Percentiles rank a stretch among this genome's conserved stretches.
phyloP scores from a whole-genome alignment of 208 protist genomes.

The Blastocrithidia nonstop region DNA sequence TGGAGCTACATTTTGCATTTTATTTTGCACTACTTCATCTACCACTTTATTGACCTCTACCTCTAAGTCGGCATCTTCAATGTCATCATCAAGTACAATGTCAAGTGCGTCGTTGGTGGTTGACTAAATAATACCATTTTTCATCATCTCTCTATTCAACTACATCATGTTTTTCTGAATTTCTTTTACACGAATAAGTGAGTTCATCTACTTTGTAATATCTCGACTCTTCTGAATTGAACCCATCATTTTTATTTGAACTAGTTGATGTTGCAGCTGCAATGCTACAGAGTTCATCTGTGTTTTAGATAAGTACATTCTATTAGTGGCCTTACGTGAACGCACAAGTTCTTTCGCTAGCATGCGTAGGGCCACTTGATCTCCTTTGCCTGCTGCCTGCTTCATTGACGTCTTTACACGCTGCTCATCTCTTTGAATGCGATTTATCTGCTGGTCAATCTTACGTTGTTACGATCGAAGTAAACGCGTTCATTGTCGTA shows the following conservation, averaged over 20 bases:
- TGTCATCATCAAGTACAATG: conserved; percentile 58
- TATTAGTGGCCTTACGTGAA: conserved; percentile 55
- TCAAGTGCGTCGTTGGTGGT: conserved; percentile 84
- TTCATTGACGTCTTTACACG: conserved; percentile 73
- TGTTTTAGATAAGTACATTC: conserved; percentile 77
- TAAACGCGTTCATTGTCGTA: conserved; percentile 51
- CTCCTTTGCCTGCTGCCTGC: conserved; percentile 61
- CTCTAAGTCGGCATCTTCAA: conserved; percentile 77
- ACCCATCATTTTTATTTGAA: conserved; percentile 64
- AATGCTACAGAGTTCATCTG: conserved; percentile 84
- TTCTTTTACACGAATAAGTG: conserved; percentile 58
- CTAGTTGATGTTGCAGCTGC: conserved; percentile 75
- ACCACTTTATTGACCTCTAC: conserved; percentile 82
- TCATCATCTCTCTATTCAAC: conserved; percentile 78
- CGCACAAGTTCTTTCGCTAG: conserved; percentile 71
- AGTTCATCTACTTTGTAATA: conserved; percentile 83
- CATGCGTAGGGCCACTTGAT: conserved; percentile 57
- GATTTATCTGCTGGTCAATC: conserved; percentile 61
- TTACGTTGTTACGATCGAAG: conserved; percentile 69
- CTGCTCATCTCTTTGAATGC: conserved; percentile 71
- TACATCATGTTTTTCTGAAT: conserved; percentile 61
- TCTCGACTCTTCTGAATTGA: conserved; percentile 43
- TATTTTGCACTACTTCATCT: conserved; percentile 52
- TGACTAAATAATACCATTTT: conserved; percentile 82
- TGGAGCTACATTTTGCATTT: conserved; percentile 47